Conservation (phyloP, 139 green algal species). For the Chlamydomonas sphaeroides region DNA sequence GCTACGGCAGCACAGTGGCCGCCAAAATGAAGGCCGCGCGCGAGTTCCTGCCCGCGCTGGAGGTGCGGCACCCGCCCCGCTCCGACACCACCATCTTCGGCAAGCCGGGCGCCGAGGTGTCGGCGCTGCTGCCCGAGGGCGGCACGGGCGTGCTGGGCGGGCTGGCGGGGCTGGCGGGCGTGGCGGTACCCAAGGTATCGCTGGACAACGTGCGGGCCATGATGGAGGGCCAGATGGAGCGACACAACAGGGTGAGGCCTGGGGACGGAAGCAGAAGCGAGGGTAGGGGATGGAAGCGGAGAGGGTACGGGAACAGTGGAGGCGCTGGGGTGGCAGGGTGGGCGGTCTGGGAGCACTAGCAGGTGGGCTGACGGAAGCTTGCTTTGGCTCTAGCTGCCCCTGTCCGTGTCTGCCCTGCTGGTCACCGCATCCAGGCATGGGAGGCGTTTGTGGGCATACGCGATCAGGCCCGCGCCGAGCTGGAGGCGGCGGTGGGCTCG, state of each 20-base stretch:
- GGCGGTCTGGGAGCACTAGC: neutral
- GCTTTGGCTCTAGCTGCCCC: no score
- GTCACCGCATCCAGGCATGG: constrained; percentile 9
- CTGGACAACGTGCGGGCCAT: constrained; percentile 50
- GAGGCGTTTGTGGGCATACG: constrained; percentile 33
- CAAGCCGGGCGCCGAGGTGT: constrained; percentile 39
- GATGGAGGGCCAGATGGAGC: constrained; percentile 46
- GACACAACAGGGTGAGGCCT: constrained; percentile 41
- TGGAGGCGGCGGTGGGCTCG: constrained; percentile 38
- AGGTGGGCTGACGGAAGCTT: no score
- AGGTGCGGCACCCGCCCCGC: constrained; percentile 36
- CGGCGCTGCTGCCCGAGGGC: constrained; percentile 36
- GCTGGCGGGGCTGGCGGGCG: neutral
- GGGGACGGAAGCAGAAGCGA: no score
- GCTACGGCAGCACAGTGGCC: constrained; percentile 47
- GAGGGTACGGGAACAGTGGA: no score
- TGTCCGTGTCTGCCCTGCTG: no score
- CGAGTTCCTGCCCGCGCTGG: constrained; percentile 53
- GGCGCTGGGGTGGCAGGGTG: neutral
- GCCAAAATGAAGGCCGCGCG: constrained; percentile 62
- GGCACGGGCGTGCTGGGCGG: neutral
- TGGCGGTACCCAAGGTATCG: neutral
- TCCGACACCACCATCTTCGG: constrained; percentile 53
- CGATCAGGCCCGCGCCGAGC: constrained; percentile 9
- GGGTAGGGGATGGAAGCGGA: no score